phyloP scores from a whole-genome alignment of 371 early-diverging fungal genomes.

The Blakeslea trispora region DNA sequence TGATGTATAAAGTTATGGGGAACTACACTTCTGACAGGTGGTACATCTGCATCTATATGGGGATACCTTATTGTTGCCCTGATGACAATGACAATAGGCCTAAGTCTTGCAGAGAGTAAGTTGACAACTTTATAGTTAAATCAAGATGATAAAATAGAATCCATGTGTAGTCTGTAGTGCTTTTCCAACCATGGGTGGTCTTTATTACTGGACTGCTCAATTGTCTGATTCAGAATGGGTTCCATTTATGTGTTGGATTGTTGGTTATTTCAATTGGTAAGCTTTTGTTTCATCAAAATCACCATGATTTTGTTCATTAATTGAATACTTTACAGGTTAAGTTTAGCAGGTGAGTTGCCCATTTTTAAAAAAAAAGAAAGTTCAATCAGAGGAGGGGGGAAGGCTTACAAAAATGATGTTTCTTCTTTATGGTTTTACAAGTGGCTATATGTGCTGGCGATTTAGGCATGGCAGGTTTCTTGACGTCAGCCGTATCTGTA shows the following conservation, averaged over 20 bases:
- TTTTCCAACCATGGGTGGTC: slow-evolving; percentile 33
- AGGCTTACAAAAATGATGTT: neutral
- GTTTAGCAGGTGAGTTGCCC: slow-evolving; percentile 33
- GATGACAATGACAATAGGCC: slow-evolving; percentile 56
- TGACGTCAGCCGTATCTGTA: slow-evolving; percentile 51
- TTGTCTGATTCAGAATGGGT: slow-evolving; percentile 36
- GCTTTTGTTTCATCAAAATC: too few relatives aligned
- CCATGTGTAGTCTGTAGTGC: slow-evolving; percentile 38
- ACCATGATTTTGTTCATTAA: too few relatives aligned
- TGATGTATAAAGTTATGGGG: slow-evolving; percentile 18
- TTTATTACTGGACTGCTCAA: slow-evolving; percentile 37
- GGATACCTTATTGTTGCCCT: slow-evolving; percentile 60
- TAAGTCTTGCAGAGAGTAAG: slow-evolving; percentile 61
- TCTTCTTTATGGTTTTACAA: slow-evolving; percentile 24
- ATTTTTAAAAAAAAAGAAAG: neutral
- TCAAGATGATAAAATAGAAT: too few relatives aligned
- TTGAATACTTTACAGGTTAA: slow-evolving; percentile 14
- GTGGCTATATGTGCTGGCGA: slow-evolving; percentile 58
- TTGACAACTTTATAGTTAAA: neutral
- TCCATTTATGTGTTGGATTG: slow-evolving; percentile 43
- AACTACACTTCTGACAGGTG: slow-evolving; percentile 55
- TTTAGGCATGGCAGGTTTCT: slow-evolving; percentile 54
- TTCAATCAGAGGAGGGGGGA: neutral
- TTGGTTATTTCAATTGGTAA: slow-evolving; percentile 35
- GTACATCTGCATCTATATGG: slow-evolving; percentile 64